Evolutionary conservation across 257 asterid genomes (phyloP), one percentile per base, ranked within the genome.

Genomic region (Perilla frutescens): DNA sequence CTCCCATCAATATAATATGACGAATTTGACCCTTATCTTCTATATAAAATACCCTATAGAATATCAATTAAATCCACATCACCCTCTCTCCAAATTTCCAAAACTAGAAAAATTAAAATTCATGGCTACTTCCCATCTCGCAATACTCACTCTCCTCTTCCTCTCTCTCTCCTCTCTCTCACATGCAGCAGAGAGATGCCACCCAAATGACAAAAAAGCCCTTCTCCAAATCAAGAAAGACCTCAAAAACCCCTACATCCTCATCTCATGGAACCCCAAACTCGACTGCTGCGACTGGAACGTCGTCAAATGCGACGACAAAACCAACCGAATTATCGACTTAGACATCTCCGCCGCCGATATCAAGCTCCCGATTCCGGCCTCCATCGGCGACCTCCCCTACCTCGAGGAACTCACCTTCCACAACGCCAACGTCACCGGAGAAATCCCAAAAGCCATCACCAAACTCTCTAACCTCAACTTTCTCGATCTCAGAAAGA

Each of bases 261-360:
- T 88, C 14, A 79, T 83, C 77, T 77, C 96, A 0, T 90, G 93
- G 91, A 47, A 80, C 13, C 84, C 93, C 1, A 39, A 82, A 1
- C 47, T 73, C 48, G 93, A 88, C 14, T 90, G 96, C 69, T 90
- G 96, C 57, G 20, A 67, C 0, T 87, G 96, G 96, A 64, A 75
- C 15, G 65, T 15, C 0, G 72, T 85, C 8, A 6, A 70, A 1
- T 88, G 96, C 75, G 86, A 84, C 70, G 62, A 26, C n/a, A 75
- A 56, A 3, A 83, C 87, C 40, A 81, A 86, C 66, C 86, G 96
- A 1, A 82, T 85, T 37, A 77, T 26, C 47, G 12, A 50, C 4
- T 79, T 88, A 63, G 53, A 62, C 36, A 54, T 87, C 68, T 45
- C 61, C 55, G 14, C 47, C 0, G 76, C 83, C 57, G 54, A 88